Percentiles rank a stretch among this genome's conserved stretches.
Evolutionary conservation across 1,139 yeast genomes (phyloP).

Genomic region (Candida glucosophila): DNA sequence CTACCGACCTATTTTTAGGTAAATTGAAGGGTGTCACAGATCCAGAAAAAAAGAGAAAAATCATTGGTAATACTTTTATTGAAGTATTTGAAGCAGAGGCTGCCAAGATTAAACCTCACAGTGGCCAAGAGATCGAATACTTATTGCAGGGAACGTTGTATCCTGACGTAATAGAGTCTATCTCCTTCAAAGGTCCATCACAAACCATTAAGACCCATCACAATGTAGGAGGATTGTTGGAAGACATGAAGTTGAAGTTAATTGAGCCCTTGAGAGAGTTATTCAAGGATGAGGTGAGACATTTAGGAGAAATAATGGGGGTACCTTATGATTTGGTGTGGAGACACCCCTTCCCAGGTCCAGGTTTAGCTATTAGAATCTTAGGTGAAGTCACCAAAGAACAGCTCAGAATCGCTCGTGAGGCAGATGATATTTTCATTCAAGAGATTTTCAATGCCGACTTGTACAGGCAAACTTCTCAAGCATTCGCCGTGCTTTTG

Average conservation of each 20-base stretch:
- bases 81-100: conserved; percentile 97
- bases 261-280: conserved; percentile 98
- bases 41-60: conserved; percentile 98
- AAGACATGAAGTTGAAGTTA: conserved; percentile 94
- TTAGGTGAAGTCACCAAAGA: conserved; percentile 91
- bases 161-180: conserved; percentile 98
- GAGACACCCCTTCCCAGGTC: conserved; percentile 99
- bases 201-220: conserved; percentile 99
- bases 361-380: conserved; percentile 98
- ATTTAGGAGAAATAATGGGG: conserved; percentile 87
- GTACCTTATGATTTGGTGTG: conserved; percentile 96
- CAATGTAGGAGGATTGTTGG: conserved; percentile 96
- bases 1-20: conserved; percentile 78
- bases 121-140: conserved; percentile 86
- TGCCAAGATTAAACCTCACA: conserved; percentile 80
- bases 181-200: conserved; percentile 98
- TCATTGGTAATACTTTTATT: conserved; percentile 96
- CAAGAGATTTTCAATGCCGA: conserved; percentile 94
- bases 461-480: conserved; percentile 84
- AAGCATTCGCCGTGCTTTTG: conserved; percentile 93
- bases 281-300: conserved; percentile 98
- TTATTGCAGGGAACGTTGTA: conserved; percentile 94
- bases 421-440: conserved; percentile 92
- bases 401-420: conserved; percentile 94
- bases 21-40: conserved; percentile 91